These are phyloP conservation scores for Friedmanniomyces simplex DNA, from an alignment of 495 filamentous ascomycete genomes.

Conservation along the genomic window DNA sequence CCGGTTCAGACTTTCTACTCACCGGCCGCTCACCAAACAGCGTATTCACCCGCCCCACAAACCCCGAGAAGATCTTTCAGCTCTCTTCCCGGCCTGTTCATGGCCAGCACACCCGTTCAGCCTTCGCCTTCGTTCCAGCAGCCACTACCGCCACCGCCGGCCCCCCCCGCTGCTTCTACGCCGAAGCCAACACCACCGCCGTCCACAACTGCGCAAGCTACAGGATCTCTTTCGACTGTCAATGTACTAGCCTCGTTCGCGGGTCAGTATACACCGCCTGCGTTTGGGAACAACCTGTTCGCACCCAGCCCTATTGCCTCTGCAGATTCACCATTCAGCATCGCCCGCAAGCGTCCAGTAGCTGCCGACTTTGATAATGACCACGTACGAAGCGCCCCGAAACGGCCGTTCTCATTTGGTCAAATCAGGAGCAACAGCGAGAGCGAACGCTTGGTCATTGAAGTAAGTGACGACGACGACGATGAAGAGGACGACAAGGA, in stretches of 20 bases:
- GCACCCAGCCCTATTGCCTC: neutral
- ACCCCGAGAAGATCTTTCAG: neutral
- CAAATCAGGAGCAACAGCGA: slow-evolving; percentile 37
- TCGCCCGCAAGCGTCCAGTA: slow-evolving; percentile 58
- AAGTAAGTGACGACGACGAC: slow-evolving; percentile 62
- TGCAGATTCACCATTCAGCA: neutral
- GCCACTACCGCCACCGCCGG: neutral
- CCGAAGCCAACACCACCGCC: neutral
- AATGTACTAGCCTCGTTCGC: neutral
- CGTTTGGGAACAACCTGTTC: no score
- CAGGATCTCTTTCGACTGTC: neutral
- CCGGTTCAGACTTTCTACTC: neutral
- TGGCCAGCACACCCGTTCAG: slow-evolving; percentile 2
- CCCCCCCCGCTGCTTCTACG: neutral
- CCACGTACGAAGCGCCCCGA: neutral
- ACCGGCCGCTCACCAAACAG: neutral
- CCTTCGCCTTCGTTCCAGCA: neutral
- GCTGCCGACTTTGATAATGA: slow-evolving; percentile 70
- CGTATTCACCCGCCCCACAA: neutral
- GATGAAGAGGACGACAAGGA: slow-evolving; percentile 33
- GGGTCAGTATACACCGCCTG: neutral
- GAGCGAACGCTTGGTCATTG: slow-evolving; percentile 51
- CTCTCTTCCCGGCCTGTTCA: slow-evolving; percentile 19
- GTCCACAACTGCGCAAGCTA: neutral
- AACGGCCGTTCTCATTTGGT: slow-evolving; percentile 52